Conservation (phyloP, 768 basidiomycete genomes). For the Leucocoprinus birnbaumii region DNA sequence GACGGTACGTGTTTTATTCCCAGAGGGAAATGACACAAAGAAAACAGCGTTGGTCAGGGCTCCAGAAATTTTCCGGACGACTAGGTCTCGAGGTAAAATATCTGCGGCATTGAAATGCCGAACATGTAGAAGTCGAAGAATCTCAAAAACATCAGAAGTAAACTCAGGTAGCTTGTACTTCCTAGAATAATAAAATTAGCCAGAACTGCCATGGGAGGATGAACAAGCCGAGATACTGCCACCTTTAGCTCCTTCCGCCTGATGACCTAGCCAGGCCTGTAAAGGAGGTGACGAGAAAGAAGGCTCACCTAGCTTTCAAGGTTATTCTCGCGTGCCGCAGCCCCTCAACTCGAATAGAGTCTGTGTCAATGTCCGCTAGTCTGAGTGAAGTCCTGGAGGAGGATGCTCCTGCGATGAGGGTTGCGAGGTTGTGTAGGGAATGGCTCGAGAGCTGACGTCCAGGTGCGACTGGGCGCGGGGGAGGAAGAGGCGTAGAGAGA, state of each 20-base stretch:
- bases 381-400: constrained; percentile 32
- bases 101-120: constrained; percentile 54
- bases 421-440: constrained; percentile 31
- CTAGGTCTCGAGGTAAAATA: constrained; percentile 46
- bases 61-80: constrained; percentile 82
- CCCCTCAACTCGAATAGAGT: constrained; percentile 54
- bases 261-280: constrained; percentile 21
- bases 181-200: constrained; percentile 35
- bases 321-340: constrained; percentile 52
- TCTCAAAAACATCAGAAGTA: constrained; percentile 48
- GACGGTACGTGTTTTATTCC: constrained; percentile 54
- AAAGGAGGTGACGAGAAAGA: constrained; percentile 24
- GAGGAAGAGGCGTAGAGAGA: background rate
- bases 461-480: constrained; percentile 14
- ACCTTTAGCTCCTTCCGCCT: background rate
- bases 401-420: constrained; percentile 25
- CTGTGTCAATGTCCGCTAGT: constrained; percentile 31
- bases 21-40: constrained; percentile 78
- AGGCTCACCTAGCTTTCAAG: constrained; percentile 70
- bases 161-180: constrained; percentile 63
- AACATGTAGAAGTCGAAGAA: constrained; percentile 52
- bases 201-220: constrained; percentile 17
- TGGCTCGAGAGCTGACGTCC: constrained; percentile 26
- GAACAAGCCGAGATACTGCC: constrained; percentile 15
- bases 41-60: constrained; percentile 95